Conservation (phyloP, 1,284 basidiomycete species). For the Uromyces viciae-fabae region DNA sequence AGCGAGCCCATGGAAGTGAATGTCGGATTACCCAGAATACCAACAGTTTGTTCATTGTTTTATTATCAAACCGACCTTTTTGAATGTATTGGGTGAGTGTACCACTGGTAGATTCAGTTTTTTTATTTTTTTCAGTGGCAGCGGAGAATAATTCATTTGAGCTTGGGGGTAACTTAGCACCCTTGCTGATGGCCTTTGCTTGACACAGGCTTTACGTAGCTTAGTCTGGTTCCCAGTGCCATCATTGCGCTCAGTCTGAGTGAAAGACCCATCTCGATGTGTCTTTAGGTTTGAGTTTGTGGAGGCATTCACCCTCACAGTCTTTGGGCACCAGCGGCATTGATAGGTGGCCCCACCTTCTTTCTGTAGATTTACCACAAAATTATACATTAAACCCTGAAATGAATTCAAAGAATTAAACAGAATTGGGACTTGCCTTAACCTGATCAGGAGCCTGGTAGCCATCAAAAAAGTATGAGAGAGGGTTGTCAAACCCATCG, state of each 20-base stretch:
- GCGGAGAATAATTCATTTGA: background rate
- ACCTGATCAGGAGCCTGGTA: too few relatives aligned
- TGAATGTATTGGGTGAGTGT: background rate
- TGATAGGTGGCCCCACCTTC: background rate
- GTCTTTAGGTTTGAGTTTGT: conserved; percentile 6
- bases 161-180: background rate
- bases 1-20: background rate
- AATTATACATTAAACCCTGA: too few relatives aligned
- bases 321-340: background rate
- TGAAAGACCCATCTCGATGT: background rate
- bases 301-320: background rate
- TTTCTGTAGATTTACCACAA: too few relatives aligned
- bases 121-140: background rate
- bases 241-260: too few relatives aligned
- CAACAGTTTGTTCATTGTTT: background rate
- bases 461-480: too few relatives aligned
- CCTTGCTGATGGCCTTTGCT: background rate
- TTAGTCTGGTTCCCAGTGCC: too few relatives aligned
- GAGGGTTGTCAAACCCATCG: too few relatives aligned
- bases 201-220: background rate
- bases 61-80: background rate
- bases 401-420: too few relatives aligned
- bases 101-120: background rate
- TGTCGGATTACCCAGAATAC: background rate
- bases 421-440: too few relatives aligned